Conservation (phyloP, 306 rosid genomes). For the Casuarina equisetifolia region DNA sequence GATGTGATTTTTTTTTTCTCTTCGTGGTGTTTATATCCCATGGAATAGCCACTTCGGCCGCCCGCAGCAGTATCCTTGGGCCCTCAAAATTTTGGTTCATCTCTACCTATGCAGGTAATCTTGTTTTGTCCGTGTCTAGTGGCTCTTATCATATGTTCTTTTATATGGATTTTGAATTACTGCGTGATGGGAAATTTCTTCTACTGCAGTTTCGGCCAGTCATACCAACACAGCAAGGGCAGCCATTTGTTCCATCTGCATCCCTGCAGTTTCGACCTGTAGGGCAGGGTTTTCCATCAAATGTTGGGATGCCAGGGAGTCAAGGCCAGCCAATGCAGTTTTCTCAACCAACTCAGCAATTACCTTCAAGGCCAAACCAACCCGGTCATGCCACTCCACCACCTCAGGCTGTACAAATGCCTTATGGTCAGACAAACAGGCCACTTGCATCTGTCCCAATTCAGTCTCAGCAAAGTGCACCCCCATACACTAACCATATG, state of each 20-base stretch:
- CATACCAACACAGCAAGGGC: slow-evolving; percentile 77
- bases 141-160: slow-evolving; percentile 19
- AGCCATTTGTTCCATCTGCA: slow-evolving; percentile 54
- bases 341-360: slow-evolving; percentile 85
- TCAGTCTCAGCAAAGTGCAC: slow-evolving; percentile 70
- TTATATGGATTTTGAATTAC: slow-evolving; percentile 17
- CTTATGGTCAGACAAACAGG: slow-evolving; percentile 73
- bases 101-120: slow-evolving; percentile 29
- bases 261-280: slow-evolving; percentile 72
- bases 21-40: not conserved
- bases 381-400: slow-evolving; percentile 61
- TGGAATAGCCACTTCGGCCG: slow-evolving; percentile 34
- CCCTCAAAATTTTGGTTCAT: slow-evolving; percentile 43
- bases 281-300: slow-evolving; percentile 68
- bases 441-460: slow-evolving; percentile 60
- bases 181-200: slow-evolving; percentile 20
- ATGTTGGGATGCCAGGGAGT: slow-evolving; percentile 60
- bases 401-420: slow-evolving; percentile 64
- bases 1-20: not conserved
- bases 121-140: slow-evolving; percentile 9
- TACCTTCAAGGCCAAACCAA: slow-evolving; percentile 69
- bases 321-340: slow-evolving; percentile 77
- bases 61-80: slow-evolving; percentile 37
- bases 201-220: slow-evolving; percentile 71
- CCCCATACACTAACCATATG: slow-evolving; percentile 68